Evolutionary conservation across 2,329 filamentous ascomycete genomes (phyloP).

Genomic region (Penicillium sp.): DNA sequence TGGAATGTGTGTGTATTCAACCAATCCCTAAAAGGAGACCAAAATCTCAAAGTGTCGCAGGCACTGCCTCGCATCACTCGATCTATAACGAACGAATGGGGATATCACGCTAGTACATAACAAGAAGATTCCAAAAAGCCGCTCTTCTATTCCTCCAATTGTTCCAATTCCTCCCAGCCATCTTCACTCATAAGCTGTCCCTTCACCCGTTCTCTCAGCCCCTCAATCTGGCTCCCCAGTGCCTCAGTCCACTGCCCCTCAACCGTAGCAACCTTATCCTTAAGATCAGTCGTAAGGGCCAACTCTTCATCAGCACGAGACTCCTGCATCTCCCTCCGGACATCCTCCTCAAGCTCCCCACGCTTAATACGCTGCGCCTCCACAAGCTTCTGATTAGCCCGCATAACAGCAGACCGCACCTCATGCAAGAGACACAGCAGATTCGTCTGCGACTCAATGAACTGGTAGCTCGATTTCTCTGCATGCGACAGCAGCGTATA

Average conservation of each 20-base stretch:
- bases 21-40: not conserved
- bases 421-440: slow-evolving; percentile 86
- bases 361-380: slow-evolving; percentile 60
- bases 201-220: slow-evolving; percentile 70
- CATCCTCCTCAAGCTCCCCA: slow-evolving; percentile 43
- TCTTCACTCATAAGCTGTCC: slow-evolving; percentile 70
- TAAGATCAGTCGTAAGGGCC: slow-evolving; percentile 76
- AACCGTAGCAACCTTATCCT: slow-evolving; percentile 88
- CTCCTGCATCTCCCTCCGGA: slow-evolving; percentile 50
- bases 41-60: slow-evolving; percentile 1
- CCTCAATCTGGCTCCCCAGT: slow-evolving; percentile 71
- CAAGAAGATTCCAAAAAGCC: slow-evolving; percentile 5
- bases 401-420: slow-evolving; percentile 75
- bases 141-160: slow-evolving; percentile 46
- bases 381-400: slow-evolving; percentile 64
- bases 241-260: slow-evolving; percentile 89
- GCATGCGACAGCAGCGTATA: slow-evolving; percentile 81
- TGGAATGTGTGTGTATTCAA: not conserved
- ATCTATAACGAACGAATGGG: slow-evolving; percentile 23
- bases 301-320: slow-evolving; percentile 66
- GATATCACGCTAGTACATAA: slow-evolving; percentile 18
- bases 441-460: slow-evolving; percentile 93
- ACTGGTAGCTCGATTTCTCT: slow-evolving; percentile 91
- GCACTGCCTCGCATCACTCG: slow-evolving; percentile 8
- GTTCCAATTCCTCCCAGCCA: slow-evolving; percentile 81